Base-by-base conservation (phyloP, 768 basidiomycete genomes). In the Suillus cothurnatus region DNA sequence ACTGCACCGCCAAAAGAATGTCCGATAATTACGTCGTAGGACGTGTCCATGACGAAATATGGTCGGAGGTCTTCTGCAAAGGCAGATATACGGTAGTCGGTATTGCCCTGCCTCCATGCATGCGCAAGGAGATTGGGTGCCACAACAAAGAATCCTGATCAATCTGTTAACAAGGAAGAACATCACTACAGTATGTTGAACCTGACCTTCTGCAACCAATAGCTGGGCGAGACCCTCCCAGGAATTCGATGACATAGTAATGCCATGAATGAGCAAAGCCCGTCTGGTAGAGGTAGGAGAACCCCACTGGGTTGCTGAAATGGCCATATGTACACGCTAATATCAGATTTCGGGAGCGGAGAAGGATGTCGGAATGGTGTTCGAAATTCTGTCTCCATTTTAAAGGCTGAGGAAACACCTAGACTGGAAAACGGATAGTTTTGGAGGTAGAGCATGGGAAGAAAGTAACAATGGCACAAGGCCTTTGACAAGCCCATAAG, bases 221-320 rank as follows among this genome's bases (percentile, higher is more conserved):
- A 39, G 15, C 52, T 63, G 49, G 11, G 64, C 64, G 19, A 66
- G 31, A 32, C 64, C 61, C 41, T 64, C 45, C 61, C 64, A 66
- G 36, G 49, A 55, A n/a, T 39, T 34, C 17, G 64, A 66, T n/a
- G 61, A 31, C 34, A 62, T 55, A n/a, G 47, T 41, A 11, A 66
- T 32, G 8, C 64, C 64, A 62, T 66, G 64, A 21, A 66, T 66
- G 50, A 66, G 64, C 15, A 66, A 39, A 28, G 64, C 61, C n/a
- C 50, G 64, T 57, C 62, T 66, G 28, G 34, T 23, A 38, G 64
- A 36, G 12, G 53, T 12, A 6, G 61, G 53, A 3, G 61, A 55
- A 23, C 64, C 61, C 64, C 64, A 66, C 21, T 64, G 63, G 4
- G 58, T 61, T n/a, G 64, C 36, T n/a, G 61, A 61, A 31, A 61